phyloP scores from a whole-genome alignment of 78 protist genomes.

The Chrysochromulina tobinii region DNA sequence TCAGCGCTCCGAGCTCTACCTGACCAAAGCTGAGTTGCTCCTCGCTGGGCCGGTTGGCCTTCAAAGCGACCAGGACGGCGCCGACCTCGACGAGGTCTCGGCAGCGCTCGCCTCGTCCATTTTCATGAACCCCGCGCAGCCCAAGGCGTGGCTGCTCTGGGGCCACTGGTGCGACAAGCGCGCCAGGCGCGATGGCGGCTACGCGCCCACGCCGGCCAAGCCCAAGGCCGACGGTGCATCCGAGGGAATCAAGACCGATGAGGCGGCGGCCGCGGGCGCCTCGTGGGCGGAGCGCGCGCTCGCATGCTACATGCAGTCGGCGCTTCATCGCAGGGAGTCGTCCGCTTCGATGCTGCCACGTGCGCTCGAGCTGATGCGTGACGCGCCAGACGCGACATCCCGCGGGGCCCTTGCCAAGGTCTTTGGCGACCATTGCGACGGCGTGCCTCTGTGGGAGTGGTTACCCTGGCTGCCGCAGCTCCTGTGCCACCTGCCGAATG shows the following conservation, averaged over 20 bases:
- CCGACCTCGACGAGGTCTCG: neutral
- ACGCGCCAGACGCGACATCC: neutral
- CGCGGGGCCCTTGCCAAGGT: neutral
- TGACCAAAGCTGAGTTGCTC: constrained; percentile 41
- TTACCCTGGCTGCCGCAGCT: constrained; percentile 68
- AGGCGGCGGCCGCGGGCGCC: neutral
- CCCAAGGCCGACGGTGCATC: too few relatives aligned
- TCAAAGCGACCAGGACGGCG: neutral
- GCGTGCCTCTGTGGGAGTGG: constrained; percentile 62
- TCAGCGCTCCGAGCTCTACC: constrained; percentile 37
- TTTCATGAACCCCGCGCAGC: neutral
- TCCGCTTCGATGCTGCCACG: neutral
- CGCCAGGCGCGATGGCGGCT: neutral
- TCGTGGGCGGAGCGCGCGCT: constrained; percentile 38
- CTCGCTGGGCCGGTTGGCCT: neutral
- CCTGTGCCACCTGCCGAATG: constrained; percentile 36
- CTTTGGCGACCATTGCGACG: constrained; percentile 35
- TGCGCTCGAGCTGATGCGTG: constrained; percentile 1
- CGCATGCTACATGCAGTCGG: constrained; percentile 36
- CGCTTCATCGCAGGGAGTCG: neutral
- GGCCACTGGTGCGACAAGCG: constrained; percentile 10
- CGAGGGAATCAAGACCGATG: neutral
- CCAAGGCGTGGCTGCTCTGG: constrained; percentile 46
- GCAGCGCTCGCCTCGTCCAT: constrained; percentile 24
- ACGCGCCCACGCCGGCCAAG: too few relatives aligned